Conservation (phyloP, 192 early-diverging fungal species). For the Geranomyces variabilis region DNA sequence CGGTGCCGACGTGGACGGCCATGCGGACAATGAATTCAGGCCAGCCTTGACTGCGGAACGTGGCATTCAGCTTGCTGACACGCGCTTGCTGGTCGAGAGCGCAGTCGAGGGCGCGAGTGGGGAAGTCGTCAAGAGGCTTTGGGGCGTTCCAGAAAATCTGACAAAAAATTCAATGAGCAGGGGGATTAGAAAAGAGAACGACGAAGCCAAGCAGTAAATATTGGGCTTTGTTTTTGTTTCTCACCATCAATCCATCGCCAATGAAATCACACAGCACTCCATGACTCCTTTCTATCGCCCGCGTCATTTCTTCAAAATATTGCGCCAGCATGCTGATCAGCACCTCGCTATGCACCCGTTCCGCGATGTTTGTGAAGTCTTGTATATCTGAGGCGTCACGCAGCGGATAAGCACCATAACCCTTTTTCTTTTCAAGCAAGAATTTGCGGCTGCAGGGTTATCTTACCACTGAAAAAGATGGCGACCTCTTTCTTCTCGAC, state of each 20-base stretch:
- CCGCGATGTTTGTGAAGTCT: background rate
- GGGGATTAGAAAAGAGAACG: no score
- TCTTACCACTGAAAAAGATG: conserved; percentile 20
- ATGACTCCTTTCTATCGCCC: conserved; percentile 6
- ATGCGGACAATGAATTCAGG: conserved; percentile 5
- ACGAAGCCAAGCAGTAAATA: no score
- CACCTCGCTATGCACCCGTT: conserved; percentile 7
- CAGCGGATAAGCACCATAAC: no score
- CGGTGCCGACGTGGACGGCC: conserved; percentile 10
- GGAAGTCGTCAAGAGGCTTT: background rate
- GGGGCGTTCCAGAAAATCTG: conserved; percentile 12
- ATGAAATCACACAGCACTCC: conserved; percentile 11
- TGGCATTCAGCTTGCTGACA: background rate
- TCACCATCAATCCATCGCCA: conserved; percentile 13
- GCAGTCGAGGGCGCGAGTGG: conserved; percentile 1
- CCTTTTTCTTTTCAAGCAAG: no score
- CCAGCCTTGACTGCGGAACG: conserved; percentile 12
- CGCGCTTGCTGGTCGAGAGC: conserved; percentile 12
- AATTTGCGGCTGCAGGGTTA: no score
- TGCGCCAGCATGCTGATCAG: conserved; percentile 15
- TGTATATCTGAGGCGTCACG: background rate
- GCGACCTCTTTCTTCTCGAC: conserved; percentile 4
- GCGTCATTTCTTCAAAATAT: conserved; percentile 9
- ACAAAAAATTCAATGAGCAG: background rate
- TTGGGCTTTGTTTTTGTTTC: no score